Conservation (phyloP, 2,329 filamentous ascomycete genomes). For the Claviceps citrina region DNA sequence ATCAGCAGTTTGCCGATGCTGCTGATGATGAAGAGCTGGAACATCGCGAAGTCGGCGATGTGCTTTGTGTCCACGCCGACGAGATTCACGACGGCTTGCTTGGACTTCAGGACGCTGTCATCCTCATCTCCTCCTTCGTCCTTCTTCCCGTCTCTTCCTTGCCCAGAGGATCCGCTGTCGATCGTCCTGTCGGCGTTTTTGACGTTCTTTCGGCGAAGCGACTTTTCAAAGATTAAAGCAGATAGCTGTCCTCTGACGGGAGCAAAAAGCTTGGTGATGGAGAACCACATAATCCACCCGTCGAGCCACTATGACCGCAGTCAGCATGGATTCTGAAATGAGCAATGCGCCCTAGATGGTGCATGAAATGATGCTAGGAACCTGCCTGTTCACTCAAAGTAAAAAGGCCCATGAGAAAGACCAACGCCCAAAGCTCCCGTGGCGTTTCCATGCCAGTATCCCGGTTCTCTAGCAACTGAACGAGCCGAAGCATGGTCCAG, state of each 20-base stretch:
- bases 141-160: constrained; percentile 21
- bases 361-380: not conserved
- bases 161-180: constrained; percentile 17
- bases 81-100: constrained; percentile 61
- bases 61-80: constrained; percentile 62
- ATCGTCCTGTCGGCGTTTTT: constrained; percentile 42
- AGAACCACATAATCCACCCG: constrained; percentile 51
- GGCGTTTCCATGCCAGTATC: constrained; percentile 28
- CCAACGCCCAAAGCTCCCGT: constrained; percentile 50
- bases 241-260: constrained; percentile 56
- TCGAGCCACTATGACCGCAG: constrained; percentile 36
- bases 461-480: constrained; percentile 46
- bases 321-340: not conserved
- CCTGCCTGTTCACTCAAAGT: constrained; percentile 37
- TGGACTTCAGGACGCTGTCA: constrained; percentile 34
- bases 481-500: constrained; percentile 49
- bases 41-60: constrained; percentile 52
- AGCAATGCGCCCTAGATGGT: not conserved
- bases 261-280: constrained; percentile 45
- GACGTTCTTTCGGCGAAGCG: constrained; percentile 61
- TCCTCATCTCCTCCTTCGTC: constrained; percentile 35
- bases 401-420: constrained; percentile 44
- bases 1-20: constrained; percentile 48
- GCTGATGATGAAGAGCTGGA: constrained; percentile 48
- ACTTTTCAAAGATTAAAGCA: constrained; percentile 60